Conservation (phyloP, 164 flowering plant species). For the Echeveria elegans region DNA sequence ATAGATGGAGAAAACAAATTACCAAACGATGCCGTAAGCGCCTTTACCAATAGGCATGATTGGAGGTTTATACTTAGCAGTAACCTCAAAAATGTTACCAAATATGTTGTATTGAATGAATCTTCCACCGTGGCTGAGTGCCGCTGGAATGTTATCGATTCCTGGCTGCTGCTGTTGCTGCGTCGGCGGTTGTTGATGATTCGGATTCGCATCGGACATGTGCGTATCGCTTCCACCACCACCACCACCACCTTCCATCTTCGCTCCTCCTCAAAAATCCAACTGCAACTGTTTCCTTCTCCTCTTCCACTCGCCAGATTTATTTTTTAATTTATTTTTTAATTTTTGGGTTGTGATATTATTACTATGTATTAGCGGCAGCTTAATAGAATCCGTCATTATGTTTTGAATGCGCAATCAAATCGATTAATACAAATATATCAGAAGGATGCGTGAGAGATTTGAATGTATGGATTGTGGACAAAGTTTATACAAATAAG, state of each 20-base stretch:
- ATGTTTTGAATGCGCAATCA: too few relatives aligned
- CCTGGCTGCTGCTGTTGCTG: constrained; percentile 27
- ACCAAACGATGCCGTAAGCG: constrained; percentile 99
- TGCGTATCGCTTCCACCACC: constrained; percentile 34
- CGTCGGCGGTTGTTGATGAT: constrained; percentile 17
- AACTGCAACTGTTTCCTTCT: not conserved
- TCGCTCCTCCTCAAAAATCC: not conserved
- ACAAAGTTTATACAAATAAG: too few relatives aligned
- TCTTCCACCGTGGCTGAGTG: constrained; percentile 77
- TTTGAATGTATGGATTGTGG: too few relatives aligned
- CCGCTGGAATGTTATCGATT: constrained; percentile 61
- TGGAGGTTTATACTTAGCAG: constrained; percentile 86
- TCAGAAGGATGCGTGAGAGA: too few relatives aligned
- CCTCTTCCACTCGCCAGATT: too few relatives aligned
- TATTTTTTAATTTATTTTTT: too few relatives aligned
- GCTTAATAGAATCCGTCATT: too few relatives aligned
- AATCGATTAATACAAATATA: too few relatives aligned
- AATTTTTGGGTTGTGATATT: too few relatives aligned
- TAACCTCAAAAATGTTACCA: constrained; percentile 90
- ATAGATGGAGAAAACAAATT: constrained; percentile 5
- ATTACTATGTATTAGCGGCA: too few relatives aligned
- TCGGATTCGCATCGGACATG: constrained; percentile 45
- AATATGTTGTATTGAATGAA: constrained; percentile 95
- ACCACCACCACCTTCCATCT: constrained; percentile 29
- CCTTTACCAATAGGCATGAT: constrained; percentile 98